These are phyloP conservation scores for Epichloe amarillans DNA, from an alignment of 2,329 filamentous ascomycete species.

Conservation along the genomic window DNA sequence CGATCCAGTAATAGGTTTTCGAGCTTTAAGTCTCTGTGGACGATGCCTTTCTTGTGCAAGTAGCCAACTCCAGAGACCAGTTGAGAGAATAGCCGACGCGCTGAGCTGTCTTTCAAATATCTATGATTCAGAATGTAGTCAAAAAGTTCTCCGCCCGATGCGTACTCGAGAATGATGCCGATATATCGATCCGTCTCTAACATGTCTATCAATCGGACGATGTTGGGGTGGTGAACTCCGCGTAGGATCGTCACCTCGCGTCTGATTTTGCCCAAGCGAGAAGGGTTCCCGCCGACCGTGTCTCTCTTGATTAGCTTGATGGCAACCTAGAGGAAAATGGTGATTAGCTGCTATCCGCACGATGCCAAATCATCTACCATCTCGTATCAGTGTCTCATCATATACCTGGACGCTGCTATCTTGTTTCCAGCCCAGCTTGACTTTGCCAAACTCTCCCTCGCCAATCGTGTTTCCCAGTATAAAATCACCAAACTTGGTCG, in stretches of 20 bases:
- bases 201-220: slow-evolving; percentile 95
- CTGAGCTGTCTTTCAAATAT: slow-evolving; percentile 87
- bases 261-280: slow-evolving; percentile 88
- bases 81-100: slow-evolving; percentile 84
- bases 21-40: slow-evolving; percentile 90
- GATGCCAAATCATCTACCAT: background rate
- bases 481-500: slow-evolving; percentile 85
- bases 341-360: background rate
- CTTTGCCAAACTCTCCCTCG: slow-evolving; percentile 96
- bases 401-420: slow-evolving; percentile 73
- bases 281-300: slow-evolving; percentile 75
- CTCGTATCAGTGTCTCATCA: background rate
- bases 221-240: slow-evolving; percentile 86
- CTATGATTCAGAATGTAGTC: slow-evolving; percentile 96
- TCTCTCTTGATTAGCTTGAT: slow-evolving; percentile 97
- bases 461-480: slow-evolving; percentile 91
- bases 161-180: slow-evolving; percentile 96
- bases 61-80: slow-evolving; percentile 94
- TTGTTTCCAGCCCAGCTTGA: slow-evolving; percentile 96
- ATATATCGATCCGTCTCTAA: slow-evolving; percentile 95
- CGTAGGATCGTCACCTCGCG: slow-evolving; percentile 87
- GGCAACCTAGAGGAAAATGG: slow-evolving; percentile 52
- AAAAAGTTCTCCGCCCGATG: slow-evolving; percentile 92
- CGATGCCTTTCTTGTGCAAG: slow-evolving; percentile 95
- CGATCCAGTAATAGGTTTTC: slow-evolving; percentile 91